Evolutionary conservation across 345 rosid genomes (phyloP), one percentile per base, ranked within the genome.

Genomic region (Lepidium aucheri): DNA sequence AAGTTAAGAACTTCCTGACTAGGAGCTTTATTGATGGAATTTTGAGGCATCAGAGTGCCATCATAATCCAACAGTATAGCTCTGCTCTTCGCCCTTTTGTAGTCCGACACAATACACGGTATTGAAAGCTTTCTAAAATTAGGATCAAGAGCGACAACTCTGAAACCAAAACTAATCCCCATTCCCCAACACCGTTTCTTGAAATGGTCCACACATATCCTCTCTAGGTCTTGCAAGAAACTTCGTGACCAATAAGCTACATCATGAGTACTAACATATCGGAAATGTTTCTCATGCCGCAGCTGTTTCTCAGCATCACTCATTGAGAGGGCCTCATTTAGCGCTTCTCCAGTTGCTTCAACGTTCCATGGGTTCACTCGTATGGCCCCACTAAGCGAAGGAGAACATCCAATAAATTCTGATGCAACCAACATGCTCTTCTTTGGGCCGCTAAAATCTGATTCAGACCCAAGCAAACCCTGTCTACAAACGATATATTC

Each of bases 221-320:
- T 75, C 68, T 75, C 79, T 40, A 75, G 41, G 34, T 75, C 79
- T 57, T 75, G 79, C 75, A 69, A 60, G 79, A 75, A 75, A 70
- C 79, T 75, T 53, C 79, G 58, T 18, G 79, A 75, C 79, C 79
- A 75, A 64, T 58, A 75, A 20, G 75, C 75, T 43, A 70, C 79
- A 22, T 75, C 75, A 9, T 75, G 79, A 45, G 75, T 75, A 30
- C 79, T 69, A 65, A 75, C 79, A 65, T 75, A 75, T 44, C 79
- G 75, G 52, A 86, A 93, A 80, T 93, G 98, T 78, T 93, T 93
- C 82, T 93, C 98, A 70, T 93, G 98, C 17, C 98, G 68, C 53
- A 75, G 44, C 58, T 75, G 79, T 70, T 75, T 75, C 71, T 75
- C 79, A 12, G 67, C 16, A 75, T 75, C 79, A 64, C 72, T 46